Evolutionary conservation across 345 rosid species (phyloP).

Genomic region (Pistacia atlantica): DNA sequence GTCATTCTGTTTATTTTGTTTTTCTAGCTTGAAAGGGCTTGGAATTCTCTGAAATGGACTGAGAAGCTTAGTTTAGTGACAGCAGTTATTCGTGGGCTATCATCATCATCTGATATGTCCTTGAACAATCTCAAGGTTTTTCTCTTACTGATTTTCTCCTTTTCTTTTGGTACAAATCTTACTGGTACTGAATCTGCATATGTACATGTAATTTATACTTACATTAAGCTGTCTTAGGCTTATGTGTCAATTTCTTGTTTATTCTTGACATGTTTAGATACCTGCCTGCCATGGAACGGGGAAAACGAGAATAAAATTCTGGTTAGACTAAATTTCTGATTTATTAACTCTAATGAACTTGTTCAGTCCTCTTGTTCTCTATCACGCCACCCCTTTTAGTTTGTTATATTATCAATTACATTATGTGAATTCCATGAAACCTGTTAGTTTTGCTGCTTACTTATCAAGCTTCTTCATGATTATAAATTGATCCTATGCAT

Average conservation of each 20-base stretch:
- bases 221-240: not conserved
- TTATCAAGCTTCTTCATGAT: too few relatives aligned
- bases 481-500: too few relatives aligned
- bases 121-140: constrained; percentile 45
- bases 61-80: constrained; percentile 55
- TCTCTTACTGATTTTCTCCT: not conserved
- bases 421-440: not conserved
- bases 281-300: not conserved
- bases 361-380: not conserved
- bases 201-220: not conserved
- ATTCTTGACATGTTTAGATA: not conserved
- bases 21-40: constrained; percentile 77
- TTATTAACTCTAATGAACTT: not conserved
- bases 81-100: constrained; percentile 57
- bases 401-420: not conserved
- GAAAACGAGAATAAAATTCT: not conserved
- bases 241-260: not conserved
- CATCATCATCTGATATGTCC: constrained; percentile 49
- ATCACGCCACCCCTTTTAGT: not conserved
- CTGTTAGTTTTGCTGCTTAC: not conserved
- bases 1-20: not conserved
- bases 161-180: not conserved
- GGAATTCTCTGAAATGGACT: constrained; percentile 62
- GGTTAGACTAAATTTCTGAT: not conserved
- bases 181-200: not conserved